Base-by-base conservation (phyloP, 148 eudicot species). In the Silene conica region DNA sequence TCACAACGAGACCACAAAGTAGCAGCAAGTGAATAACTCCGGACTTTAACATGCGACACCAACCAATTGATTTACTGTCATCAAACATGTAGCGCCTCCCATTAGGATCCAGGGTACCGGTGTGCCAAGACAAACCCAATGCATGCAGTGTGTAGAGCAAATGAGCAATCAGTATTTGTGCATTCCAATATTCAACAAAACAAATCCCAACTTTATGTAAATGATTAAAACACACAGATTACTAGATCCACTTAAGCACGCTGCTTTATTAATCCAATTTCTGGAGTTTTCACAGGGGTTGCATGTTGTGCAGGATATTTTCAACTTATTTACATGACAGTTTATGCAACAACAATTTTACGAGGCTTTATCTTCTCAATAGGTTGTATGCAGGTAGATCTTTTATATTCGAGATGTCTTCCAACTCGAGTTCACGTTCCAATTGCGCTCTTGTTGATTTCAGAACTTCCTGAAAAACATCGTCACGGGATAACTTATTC, bases 351-450 rank as follows among this genome's bases (percentile, higher is more conserved):
- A 63, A 22, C 55, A 71, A 15, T 74, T 13, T 56, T 8, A 7
- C 21, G 38, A 28, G 14, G 46, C 10, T 55, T 78, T 22, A 87
- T 78, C 80, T 68, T 81, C 77, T 86, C 85, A 95, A 75, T 59
- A 95, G 77, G 78, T 87, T 92, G 81, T 92, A 95, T 25, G 99
- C 99, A 14, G 97, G 97, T 73, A 92, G 85, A 81, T 92, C 97
- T 80, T 76, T 83, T 72, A 95, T 80, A 64, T 80, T 80, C 68
- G 78, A 82, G 41, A 84, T 68, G 76, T 95, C 99, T 66, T 95
- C 92, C 74, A 95, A 80, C 20, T 80, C 89, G 75, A 95, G 90
- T 78, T 95, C 97, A 15, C 90, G 88, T 78, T 95, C 99, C 62
- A 92, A 72, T 77, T 95, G 99, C 21, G 81, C 62, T 78, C 89